Base-by-base conservation (phyloP, 495 filamentous ascomycete genomes). In the Opeltia flavorubescens region DNA sequence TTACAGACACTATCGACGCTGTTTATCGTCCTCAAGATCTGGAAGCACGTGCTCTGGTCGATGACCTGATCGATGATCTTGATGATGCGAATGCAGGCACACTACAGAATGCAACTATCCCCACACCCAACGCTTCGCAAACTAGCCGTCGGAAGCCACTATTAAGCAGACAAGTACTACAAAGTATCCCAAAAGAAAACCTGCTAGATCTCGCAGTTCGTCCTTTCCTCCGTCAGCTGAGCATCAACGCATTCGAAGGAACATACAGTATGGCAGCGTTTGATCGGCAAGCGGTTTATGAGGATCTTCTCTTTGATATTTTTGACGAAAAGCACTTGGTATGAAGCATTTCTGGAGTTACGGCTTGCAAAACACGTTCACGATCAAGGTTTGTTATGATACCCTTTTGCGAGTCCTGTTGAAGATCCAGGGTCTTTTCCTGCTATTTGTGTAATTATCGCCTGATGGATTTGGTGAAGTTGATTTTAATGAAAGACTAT, bases 1-100 rank as follows among this genome's bases (percentile, higher is more conserved):
- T 96, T 21, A 89, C 88, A 4, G 93, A 99, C 59, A 95, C 89
- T 29, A 89, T 95, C 53, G 91, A 99, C 58, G 88, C 93, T 1
- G 86, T 96, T 20, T 96, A 96, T 57, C 77, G 83, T 13, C 81
- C 87, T 1, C 62, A 75, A n/a, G 65, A 70, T 42, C 83, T 80
- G 66, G 71, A 78, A 45, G 77, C 89, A 1, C 68, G 81, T 3
- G 86, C 87, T 1, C 71, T 96, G 9, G 81, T 83, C 15, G 91
- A 98, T 52, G 85, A 89, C 55, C 66, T 98, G 6, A 83, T 84
- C 0, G 85, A 91, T 53, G 81, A 78, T 49, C 66, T 95, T 0
- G 83, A 82, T 8, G n/a, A n/a, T 25, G 63, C 67, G 2, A 63
- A 65, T 9, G 58, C 56, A 25, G 59, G 70, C 12, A 54, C 62